Percentiles rank a stretch among this genome's conserved stretches.
phyloP scores from a whole-genome alignment of 139 green algal species.

The Tetradesmus lagerheimii region DNA sequence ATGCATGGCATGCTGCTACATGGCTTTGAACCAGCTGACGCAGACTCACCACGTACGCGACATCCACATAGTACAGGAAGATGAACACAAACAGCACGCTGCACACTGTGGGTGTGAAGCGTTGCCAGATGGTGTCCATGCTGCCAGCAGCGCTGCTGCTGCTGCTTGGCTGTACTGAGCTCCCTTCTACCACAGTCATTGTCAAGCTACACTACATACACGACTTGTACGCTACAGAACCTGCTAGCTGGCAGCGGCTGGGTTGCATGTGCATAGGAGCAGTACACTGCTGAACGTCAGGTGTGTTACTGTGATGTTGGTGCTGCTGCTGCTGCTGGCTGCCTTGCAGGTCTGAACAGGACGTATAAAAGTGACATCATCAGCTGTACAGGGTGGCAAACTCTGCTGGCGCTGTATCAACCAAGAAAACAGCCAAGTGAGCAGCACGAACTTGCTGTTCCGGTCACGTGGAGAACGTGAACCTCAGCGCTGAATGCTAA shows the following conservation, averaged over 20 bases:
- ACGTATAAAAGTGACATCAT: too few relatives aligned
- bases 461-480: neutral
- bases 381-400: neutral
- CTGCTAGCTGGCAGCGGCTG: neutral
- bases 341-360: too few relatives aligned
- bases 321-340: neutral
- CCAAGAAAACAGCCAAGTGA: neutral
- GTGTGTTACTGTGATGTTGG: neutral
- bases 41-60: conserved; percentile 53
- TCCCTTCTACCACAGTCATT: neutral
- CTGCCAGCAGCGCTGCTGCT: neutral
- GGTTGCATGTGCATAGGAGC: neutral
- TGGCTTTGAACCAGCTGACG: neutral
- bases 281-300: neutral
- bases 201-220: neutral
- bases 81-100: conserved; percentile 47
- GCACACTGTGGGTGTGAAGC: conserved; percentile 43
- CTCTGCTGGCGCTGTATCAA: neutral
- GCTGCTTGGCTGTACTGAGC: neutral
- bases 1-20: neutral
- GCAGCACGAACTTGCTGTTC: neutral
- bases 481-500: too few relatives aligned
- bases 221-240: too few relatives aligned
- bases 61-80: conserved; percentile 55
- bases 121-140: neutral